Evolutionary conservation across 2,329 filamentous ascomycete species (phyloP), one percentile per base, ranked within the genome.

Genomic region (Fusarium papillatum): DNA sequence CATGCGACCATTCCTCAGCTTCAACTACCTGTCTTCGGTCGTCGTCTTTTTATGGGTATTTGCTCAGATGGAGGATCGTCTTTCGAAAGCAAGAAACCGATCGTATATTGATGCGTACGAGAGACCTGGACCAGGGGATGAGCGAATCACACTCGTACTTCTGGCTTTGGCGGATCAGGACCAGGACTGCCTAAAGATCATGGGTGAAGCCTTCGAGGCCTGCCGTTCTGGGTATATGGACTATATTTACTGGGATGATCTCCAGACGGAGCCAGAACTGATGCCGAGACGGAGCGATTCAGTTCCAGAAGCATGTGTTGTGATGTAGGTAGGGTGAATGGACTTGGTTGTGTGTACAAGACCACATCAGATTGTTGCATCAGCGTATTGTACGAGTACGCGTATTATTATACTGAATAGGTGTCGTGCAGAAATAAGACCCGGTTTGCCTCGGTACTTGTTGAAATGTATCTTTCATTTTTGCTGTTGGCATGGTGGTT

Each of bases 11-110:
- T n/a, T 83, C 1, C 84, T 81, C 0, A 78, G 79, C 24, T 22
- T 85, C 7, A 86, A 86, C 72, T 85, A 83, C 50, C 19, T 83
- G 13, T 80, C 68, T 61, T 73, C 82, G 2, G 81, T 79, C 5
- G 48, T 48, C 0, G 24, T 39, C 8, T 76, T 83, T 14, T 60
- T 83, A 55, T 39, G 75, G 5, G 34, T 77, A 0, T 85, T 83
- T 31, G 19, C 17, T 1, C 24, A 61, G 11, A 76, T 86, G 14
- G 83, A 86, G 62, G 59, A 70, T 0, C 55, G 78, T 36, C 73
- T 86, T 31, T 68, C 71, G 5, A 26, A 71, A 24, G 24, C 71
- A 5, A 68, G 76, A 4, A 82, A 84, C n/a, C 77, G 75, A 11
- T 7, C 57, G 1, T 76, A 64, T 1, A 24, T 64, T 2, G n/a